phyloP scores from a whole-genome alignment of 2,329 filamentous ascomycete species.

The Colletotrichum musicola region DNA sequence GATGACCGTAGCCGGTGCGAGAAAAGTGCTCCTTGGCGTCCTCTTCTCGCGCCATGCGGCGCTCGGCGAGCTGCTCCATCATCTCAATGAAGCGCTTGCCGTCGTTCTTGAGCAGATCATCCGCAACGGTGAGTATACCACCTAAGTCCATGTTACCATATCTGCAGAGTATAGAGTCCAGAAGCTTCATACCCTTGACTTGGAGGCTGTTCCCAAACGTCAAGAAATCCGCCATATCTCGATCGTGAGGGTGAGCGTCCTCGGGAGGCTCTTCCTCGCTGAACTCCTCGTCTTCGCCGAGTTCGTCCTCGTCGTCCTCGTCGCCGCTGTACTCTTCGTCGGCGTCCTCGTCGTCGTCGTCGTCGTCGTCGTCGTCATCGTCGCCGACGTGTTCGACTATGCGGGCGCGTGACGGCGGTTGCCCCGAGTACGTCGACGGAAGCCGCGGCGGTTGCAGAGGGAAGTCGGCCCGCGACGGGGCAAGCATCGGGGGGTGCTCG shows the following conservation, averaged over 20 bases:
- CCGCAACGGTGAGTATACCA: conserved; percentile 97
- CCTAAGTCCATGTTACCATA: conserved; percentile 73
- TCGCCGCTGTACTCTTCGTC: conserved; percentile 68
- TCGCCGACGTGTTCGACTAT: conserved; percentile 76
- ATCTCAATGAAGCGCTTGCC: conserved; percentile 99
- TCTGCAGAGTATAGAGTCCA: conserved; percentile 57
- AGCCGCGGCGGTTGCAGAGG: conserved; percentile 69
- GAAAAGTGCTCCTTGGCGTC: conserved; percentile 79
- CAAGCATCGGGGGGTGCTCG: conserved; percentile 77
- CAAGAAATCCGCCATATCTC: conserved; percentile 87
- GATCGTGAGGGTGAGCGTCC: conserved; percentile 75
- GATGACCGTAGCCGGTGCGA: conserved; percentile 65
- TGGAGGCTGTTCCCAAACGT: conserved; percentile 98
- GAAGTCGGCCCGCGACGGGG: conserved; percentile 75
- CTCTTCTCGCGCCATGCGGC: conserved; percentile 96
- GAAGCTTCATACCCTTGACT: conserved; percentile 79
- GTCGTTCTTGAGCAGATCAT: conserved; percentile 98
- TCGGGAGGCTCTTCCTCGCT: conserved; percentile 77
- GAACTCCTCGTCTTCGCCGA: conserved; percentile 64
- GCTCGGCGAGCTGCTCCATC: conserved; percentile 99
- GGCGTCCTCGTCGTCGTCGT: conserved; percentile 60
- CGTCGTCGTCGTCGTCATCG: conserved; percentile 58
- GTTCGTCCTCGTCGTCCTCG: conserved; percentile 58
- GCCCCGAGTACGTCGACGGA: conserved; percentile 70
- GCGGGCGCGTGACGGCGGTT: conserved; percentile 80